phyloP scores from a whole-genome alignment of 1,284 basidiomycete species.

The Ceratobasidium sp. region DNA sequence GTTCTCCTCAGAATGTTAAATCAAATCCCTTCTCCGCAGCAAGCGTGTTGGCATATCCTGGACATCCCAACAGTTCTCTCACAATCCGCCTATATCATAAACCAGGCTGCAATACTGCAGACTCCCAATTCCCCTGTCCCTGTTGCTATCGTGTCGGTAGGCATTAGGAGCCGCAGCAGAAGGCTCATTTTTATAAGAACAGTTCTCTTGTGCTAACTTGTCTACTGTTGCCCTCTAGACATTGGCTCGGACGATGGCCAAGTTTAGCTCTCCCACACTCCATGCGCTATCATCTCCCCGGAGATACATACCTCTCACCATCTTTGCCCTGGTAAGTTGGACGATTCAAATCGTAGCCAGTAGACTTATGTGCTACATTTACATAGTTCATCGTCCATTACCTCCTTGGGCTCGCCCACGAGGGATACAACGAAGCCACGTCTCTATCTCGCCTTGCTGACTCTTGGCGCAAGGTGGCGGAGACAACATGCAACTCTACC shows the following conservation, averaged over 20 bases:
- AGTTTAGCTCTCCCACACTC: conserved; percentile 18
- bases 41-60: background rate
- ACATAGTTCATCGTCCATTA: conserved; percentile 57
- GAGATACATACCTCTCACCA: conserved; percentile 77
- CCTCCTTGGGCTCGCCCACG: conserved; percentile 58
- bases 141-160: background rate
- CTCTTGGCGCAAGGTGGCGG: conserved; percentile 33
- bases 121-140: background rate
- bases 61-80: background rate
- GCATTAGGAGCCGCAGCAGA: conserved; percentile 3
- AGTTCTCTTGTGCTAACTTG: background rate
- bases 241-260: conserved; percentile 10
- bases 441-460: conserved; percentile 52
- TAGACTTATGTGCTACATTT: background rate
- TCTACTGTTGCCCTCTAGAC: background rate
- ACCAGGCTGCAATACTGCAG: conserved; percentile 13
- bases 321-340: conserved; percentile 71
- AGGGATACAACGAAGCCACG: conserved; percentile 58
- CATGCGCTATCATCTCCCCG: conserved; percentile 62
- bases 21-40: conserved; percentile 36
- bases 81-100: background rate
- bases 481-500: conserved; percentile 39
- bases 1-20: background rate
- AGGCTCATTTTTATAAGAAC: background rate
- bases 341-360: background rate